Base-by-base conservation (phyloP, 108 stramenopile species). In the Skeletonema potamos region DNA sequence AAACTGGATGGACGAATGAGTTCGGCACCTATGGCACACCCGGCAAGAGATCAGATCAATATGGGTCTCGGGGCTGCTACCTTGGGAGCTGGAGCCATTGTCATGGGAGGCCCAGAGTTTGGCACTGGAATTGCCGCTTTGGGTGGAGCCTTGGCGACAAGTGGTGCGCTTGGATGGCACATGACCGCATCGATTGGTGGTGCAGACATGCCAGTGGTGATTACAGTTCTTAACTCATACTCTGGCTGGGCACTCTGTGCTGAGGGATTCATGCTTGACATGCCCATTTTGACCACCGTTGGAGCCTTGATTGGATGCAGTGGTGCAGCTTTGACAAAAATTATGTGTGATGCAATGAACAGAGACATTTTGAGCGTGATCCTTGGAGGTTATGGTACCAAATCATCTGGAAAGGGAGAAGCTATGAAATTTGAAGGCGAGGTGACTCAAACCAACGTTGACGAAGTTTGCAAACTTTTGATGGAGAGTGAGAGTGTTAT, bases 281-380 rank as follows among this genome's bases (percentile, higher is more conserved):
- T 97, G 90, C 97, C 98, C 10, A 81, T 99, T 63, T 81, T 99
- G 67, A 98, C 98, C 11, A 94, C 96, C 17, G 98, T 99, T 33
- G 99, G 99, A 34, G 98, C 99, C 11, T 79, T 99, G 66, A 99
- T 99, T 81, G 99, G 99, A 57, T 98, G 95, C 82, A 96, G 94
- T 72, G 99, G 99, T 43, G 98, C 98, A 32, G 96, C 98, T 58
- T 85, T 99, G 6, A 98, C 99, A 54, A 93, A 96, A 72, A 96
- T 99, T 69, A 99, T 99, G 99, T 99, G 99, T 68, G 92, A 97
- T 75, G 98, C 97, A 28, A 98, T 98, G 99, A 99, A 99, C 74
- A 84, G 98, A 15, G 90, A 96, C 68, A 92, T 99, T 76, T 81
- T 92, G 24, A 92, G 87, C 71, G 99, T 99, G 15, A 97, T 99